These are phyloP conservation scores for Besnoitia besnoiti DNA, from an alignment of 169 alveolate species.

Conservation along the genomic window DNA sequence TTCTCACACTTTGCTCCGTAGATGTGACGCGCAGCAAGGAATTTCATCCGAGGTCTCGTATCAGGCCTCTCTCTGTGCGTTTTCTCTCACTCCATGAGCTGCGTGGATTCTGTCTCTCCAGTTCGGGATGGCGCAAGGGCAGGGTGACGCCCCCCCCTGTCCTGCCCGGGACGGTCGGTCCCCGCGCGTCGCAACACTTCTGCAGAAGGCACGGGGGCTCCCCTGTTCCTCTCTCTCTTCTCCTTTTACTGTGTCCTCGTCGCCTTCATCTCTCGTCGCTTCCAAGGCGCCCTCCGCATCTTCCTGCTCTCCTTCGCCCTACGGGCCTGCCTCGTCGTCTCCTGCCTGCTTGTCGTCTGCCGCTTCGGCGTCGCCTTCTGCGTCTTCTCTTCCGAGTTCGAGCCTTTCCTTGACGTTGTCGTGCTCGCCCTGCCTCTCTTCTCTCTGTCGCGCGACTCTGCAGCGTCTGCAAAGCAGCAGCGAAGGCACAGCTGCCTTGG, in stretches of 20 bases:
- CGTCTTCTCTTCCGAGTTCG: background rate
- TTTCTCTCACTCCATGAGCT: too few relatives aligned
- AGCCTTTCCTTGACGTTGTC: background rate
- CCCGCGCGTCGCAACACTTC: too few relatives aligned
- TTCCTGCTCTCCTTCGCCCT: background rate
- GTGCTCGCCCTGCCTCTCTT: background rate
- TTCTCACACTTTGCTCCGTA: too few relatives aligned
- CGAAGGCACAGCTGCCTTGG: background rate
- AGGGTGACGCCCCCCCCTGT: too few relatives aligned
- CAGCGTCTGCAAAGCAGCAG: background rate
- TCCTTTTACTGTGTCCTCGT: background rate
- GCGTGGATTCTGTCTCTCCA: background rate
- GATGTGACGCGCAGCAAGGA: too few relatives aligned
- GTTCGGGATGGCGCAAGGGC: too few relatives aligned
- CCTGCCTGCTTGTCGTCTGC: background rate
- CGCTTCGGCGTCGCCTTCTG: background rate
- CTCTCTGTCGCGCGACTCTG: background rate
- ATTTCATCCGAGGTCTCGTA: too few relatives aligned
- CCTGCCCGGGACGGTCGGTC: too few relatives aligned
- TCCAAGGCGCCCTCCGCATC: background rate
- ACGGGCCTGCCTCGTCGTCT: background rate
- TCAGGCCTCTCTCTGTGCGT: too few relatives aligned
- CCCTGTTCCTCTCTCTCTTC: too few relatives aligned
- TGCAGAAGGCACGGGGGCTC: too few relatives aligned
- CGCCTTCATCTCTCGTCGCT: background rate